Evolutionary conservation across 345 rosid species (phyloP).

Genomic region (Salix brachista): DNA sequence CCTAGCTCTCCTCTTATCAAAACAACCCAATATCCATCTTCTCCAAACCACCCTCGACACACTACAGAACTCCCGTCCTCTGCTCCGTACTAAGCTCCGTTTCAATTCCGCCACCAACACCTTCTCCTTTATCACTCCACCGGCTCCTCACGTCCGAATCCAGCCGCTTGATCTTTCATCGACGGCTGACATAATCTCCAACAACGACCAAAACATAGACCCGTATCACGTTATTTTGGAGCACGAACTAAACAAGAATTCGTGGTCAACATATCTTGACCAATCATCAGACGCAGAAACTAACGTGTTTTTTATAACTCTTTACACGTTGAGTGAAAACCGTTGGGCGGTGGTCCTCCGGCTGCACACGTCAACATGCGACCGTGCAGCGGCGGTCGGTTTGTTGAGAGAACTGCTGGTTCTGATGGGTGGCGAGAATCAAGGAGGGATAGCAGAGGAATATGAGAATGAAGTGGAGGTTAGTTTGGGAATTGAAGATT

Average conservation of each 20-base stretch:
- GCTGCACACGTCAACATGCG: constrained; percentile 64
- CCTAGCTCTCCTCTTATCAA: constrained; percentile 53
- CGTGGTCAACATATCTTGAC: constrained; percentile 38
- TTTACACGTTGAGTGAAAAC: constrained; percentile 43
- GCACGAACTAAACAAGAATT: constrained; percentile 63
- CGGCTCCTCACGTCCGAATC: constrained; percentile 41
- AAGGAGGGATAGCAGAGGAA: constrained; percentile 13
- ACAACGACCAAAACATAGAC: neutral
- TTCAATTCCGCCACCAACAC: constrained; percentile 38
- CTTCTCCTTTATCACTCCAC: constrained; percentile 56
- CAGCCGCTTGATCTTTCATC: constrained; percentile 44
- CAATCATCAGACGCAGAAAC: neutral
- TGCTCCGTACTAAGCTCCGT: constrained; percentile 67
- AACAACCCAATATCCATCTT: constrained; percentile 33
- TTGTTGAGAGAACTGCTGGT: constrained; percentile 48
- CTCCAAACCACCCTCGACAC: constrained; percentile 49
- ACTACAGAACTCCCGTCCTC: constrained; percentile 63
- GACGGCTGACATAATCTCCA: constrained; percentile 40
- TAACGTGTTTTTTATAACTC: constrained; percentile 45
- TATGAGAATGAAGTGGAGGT: constrained; percentile 25
- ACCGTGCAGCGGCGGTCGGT: constrained; percentile 63
- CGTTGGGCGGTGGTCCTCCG: constrained; percentile 52
- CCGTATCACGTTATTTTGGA: constrained; percentile 52
- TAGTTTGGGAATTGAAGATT: constrained; percentile 59
- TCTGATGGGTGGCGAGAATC: constrained; percentile 20